phyloP scores from a whole-genome alignment of 768 basidiomycete species.

The Lentinus tigrinus region DNA sequence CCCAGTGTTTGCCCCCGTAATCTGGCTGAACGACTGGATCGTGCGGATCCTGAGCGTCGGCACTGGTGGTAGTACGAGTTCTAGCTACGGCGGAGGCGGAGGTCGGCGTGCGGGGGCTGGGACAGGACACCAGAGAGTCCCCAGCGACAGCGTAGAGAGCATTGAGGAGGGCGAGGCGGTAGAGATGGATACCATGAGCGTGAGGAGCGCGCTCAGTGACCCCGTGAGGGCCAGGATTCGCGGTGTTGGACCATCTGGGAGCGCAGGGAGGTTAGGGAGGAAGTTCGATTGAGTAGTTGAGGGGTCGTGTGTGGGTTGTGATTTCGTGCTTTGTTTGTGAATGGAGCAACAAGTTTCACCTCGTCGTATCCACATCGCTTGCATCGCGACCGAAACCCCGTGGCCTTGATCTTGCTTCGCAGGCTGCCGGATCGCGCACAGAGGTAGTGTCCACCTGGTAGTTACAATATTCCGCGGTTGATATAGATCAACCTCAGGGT shows the following conservation, averaged over 20 bases:
- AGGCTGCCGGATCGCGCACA: no score
- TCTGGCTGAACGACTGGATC: conserved; percentile 72
- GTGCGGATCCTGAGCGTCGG: conserved; percentile 63
- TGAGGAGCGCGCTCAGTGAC: conserved; percentile 1
- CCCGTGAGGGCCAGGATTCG: conserved; percentile 2
- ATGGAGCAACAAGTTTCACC: no score
- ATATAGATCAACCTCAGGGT: no score
- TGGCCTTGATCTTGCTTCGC: no score
- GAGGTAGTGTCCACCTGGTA: no score
- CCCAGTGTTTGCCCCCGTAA: conserved; percentile 71
- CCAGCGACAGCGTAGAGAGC: conserved; percentile 51
- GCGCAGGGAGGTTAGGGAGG: not conserved
- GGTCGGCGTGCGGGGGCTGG: not conserved
- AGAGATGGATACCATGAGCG: conserved; percentile 12
- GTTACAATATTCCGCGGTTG: no score
- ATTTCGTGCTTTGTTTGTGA: no score
- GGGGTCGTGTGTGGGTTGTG: no score
- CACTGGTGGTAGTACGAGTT: conserved; percentile 22
- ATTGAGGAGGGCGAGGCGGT: conserved; percentile 59
- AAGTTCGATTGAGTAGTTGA: conserved; percentile 10
- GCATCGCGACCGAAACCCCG: no score
- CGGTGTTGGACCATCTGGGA: not conserved
- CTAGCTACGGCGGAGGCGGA: conserved; percentile 22
- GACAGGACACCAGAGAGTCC: conserved; percentile 10
- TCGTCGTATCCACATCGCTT: no score